Base-by-base conservation (phyloP, 768 basidiomycete genomes). In the Leccinum uliginosum region DNA sequence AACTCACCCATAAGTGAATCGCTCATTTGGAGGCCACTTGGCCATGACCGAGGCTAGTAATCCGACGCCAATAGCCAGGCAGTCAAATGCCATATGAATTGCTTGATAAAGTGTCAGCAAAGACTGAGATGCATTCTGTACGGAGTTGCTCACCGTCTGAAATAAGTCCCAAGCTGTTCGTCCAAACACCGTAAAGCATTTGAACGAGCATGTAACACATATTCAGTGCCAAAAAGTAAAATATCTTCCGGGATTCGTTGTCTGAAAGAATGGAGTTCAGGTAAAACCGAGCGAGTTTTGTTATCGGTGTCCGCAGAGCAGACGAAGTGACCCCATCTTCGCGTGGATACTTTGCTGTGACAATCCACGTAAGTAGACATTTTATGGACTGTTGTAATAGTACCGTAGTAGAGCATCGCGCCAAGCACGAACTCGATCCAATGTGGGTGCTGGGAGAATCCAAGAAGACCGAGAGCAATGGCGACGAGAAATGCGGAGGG, bases 61-160 rank as follows among this genome's bases (percentile, higher is more conserved):
- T 2, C 97, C 97, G 52, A 99, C 91, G 0, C 85, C 93, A 51
- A 99, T 93, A 1, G 96, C 96, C 82, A 98, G 85, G 67, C 97
- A 98, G 74, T 99, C 97, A 64, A 99, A 99, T 11, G 93, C 92
- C 97, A 98, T 99, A 68, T 99, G 97, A 35, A 99, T 98, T 21
- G 97, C 96, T 98, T 62, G 24, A 51, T n/a, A 6, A 55, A 50
- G 45, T 51, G 8, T 60, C 50, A 57, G 53, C 44, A 11, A 50
- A 55, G 27, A 44, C 17, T 29, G 47, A 55, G n/a, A 29, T 6
- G 12, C n/a, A 43, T 17, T 17, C 14, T 17, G 10, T 17, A 27
- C 19, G 4, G 29, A 44, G 34, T 44, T n/a, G 67, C 83, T 64
- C 61, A 96, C 96, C 95, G 69, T 99, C 97, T 10, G 94, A 97